Conservation (phyloP, 306 rosid genomes). For the Hylodesmum podocarpum region DNA sequence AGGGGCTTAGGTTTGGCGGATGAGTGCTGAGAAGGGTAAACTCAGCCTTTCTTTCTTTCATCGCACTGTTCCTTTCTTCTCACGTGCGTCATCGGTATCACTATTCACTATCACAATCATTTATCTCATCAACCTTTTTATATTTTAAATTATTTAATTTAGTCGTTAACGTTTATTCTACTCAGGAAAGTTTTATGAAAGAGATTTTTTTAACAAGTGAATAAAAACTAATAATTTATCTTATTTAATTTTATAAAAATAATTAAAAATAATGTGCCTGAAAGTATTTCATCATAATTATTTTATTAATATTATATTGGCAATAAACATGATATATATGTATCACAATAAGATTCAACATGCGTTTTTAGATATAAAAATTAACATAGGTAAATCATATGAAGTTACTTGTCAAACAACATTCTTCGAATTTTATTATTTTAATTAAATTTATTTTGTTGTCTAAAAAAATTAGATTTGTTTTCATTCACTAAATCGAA, state of each 20-base stretch:
- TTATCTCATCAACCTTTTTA: background rate
- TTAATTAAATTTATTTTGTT: background rate
- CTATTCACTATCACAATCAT: background rate
- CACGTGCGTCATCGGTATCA: slow-evolving; percentile 69
- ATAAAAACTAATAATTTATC: background rate
- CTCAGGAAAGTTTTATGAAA: background rate
- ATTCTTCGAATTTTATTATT: background rate
- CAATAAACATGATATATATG: background rate
- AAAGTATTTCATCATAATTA: background rate
- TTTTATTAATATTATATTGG: background rate
- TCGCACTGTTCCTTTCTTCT: slow-evolving; percentile 46
- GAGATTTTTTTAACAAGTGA: background rate
- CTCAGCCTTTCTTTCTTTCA: slow-evolving; percentile 50
- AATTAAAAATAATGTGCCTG: background rate
- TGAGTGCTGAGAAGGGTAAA: slow-evolving; percentile 54
- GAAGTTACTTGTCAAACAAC: background rate
- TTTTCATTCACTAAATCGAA: background rate
- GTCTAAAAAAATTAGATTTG: background rate
- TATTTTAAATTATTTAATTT: background rate
- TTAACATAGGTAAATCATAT: background rate
- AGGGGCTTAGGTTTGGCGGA: slow-evolving; percentile 32
- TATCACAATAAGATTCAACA: too few relatives aligned
- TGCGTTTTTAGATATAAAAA: too few relatives aligned
- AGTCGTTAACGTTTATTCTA: background rate
- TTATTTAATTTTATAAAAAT: background rate